Conservation (phyloP, 106 monocot species). For the Dioscorea alata region DNA sequence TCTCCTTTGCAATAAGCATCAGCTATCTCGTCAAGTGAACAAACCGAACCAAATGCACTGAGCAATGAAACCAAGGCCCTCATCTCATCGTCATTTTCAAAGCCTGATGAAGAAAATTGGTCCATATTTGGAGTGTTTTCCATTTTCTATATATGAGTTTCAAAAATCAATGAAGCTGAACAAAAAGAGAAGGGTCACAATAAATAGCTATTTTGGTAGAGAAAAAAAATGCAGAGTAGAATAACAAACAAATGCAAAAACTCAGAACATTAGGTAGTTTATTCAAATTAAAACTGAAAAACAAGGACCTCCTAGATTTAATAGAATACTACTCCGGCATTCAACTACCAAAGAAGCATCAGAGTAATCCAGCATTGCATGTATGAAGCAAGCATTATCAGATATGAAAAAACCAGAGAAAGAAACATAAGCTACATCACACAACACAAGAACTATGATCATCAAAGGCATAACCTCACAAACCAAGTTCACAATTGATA, state of each 20-base stretch:
- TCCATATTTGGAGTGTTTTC: neutral
- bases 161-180: neutral
- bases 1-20: constrained; percentile 56
- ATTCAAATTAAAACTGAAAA: too few relatives aligned
- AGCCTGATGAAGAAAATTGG: constrained; percentile 3
- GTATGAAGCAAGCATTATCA: too few relatives aligned
- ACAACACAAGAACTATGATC: too few relatives aligned
- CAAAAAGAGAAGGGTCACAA: neutral
- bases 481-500: too few relatives aligned
- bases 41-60: constrained; percentile 52
- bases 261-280: neutral
- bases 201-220: neutral
- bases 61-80: constrained; percentile 34
- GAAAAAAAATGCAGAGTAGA: neutral
- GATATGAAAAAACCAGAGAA: too few relatives aligned
- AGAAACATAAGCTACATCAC: too few relatives aligned
- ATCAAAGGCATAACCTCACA: too few relatives aligned
- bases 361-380: too few relatives aligned
- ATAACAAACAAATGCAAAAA: neutral
- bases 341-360: too few relatives aligned
- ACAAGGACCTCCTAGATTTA: too few relatives aligned
- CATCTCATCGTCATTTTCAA: constrained; percentile 30
- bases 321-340: too few relatives aligned
- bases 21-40: constrained; percentile 75
- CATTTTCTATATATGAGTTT: neutral